Percentiles rank a stretch among this genome's conserved stretches.
phyloP scores from a whole-genome alignment of 805 yeast species.

The Metschnikowia hibisci region DNA sequence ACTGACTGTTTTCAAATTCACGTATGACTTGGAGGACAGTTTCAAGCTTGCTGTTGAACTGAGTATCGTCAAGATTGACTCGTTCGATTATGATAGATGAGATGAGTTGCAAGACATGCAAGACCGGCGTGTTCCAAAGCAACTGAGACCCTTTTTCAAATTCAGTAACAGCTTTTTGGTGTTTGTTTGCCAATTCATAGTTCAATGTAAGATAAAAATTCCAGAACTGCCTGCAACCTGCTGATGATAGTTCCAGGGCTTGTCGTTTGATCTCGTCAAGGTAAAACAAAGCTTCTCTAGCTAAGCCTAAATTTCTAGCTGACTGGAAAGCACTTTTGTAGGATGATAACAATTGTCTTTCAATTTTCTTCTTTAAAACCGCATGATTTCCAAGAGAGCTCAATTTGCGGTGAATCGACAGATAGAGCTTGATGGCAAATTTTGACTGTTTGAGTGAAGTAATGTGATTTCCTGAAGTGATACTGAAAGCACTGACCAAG shows the following conservation, averaged over 20 bases:
- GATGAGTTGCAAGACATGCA: neutral
- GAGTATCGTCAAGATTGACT: neutral
- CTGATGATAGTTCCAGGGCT: conserved; percentile 23
- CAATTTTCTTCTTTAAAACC: conserved; percentile 35
- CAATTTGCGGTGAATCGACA: conserved; percentile 48
- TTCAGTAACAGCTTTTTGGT: conserved; percentile 3
- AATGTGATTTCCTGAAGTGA: conserved; percentile 16
- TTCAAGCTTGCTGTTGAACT: neutral
- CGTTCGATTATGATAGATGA: conserved; percentile 1
- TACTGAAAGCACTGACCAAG: conserved; percentile 24
- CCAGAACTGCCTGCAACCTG: conserved; percentile 18
- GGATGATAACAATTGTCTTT: conserved; percentile 30
- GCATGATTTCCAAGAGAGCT: conserved; percentile 18
- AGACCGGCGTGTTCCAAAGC: conserved; percentile 5
- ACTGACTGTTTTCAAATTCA: neutral
- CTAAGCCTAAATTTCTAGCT: conserved; percentile 48
- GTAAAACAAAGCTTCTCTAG: conserved; percentile 57
- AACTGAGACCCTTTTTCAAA: neutral
- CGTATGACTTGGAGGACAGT: neutral
- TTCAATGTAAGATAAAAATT: conserved; percentile 13
- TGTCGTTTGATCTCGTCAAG: conserved; percentile 46
- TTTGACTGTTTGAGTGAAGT: conserved; percentile 41
- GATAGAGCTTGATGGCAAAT: conserved; percentile 47
- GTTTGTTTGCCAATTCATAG: conserved; percentile 15
- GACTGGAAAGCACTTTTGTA: conserved; percentile 39